Conservation (phyloP, 208 protist species). For the Trypanosoma melophagium region DNA sequence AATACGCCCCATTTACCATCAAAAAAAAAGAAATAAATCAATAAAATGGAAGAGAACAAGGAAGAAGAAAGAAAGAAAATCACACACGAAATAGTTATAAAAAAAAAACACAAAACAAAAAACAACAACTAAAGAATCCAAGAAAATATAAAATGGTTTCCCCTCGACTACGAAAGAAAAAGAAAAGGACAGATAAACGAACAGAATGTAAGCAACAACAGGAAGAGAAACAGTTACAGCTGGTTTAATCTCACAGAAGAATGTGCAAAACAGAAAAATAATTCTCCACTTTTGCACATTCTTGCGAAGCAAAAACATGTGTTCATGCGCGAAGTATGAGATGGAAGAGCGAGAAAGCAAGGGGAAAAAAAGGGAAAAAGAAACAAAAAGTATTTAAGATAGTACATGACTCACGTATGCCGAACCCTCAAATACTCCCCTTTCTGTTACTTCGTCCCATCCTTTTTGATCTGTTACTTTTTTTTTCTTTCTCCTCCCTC, state of each 20-base stretch:
- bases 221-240: neutral
- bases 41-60: neutral
- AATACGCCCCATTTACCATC: neutral
- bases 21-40: neutral
- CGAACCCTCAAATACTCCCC: neutral
- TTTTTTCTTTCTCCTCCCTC: neutral
- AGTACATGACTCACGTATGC: neutral
- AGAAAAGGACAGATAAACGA: neutral
- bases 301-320: neutral
- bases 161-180: neutral
- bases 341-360: neutral
- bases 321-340: neutral
- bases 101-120: neutral
- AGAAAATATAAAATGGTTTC: neutral
- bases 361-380: neutral
- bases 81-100: neutral
- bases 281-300: neutral
- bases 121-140: neutral
- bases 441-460: neutral
- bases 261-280: conserved; percentile 4
- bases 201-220: neutral
- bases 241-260: neutral
- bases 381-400: neutral
- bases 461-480: no score
- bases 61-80: neutral